phyloP scores from a whole-genome alignment of 2,329 filamentous ascomycete species.

The Teratosphaeria destructans region DNA sequence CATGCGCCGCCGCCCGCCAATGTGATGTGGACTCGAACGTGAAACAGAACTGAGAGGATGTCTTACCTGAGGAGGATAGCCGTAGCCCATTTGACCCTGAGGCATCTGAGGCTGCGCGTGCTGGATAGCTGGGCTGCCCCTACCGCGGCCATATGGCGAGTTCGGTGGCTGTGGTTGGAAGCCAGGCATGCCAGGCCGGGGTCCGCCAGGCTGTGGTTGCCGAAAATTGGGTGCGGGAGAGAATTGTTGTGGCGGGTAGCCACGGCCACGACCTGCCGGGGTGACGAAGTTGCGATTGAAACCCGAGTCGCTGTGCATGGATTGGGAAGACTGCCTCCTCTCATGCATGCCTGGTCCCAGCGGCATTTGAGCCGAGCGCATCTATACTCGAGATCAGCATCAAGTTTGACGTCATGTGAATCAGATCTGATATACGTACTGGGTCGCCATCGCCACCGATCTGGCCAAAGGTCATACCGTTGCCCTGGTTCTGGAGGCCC shows the following conservation, averaged over 20 bases:
- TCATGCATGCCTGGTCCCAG: slow-evolving; percentile 57
- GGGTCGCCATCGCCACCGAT: slow-evolving; percentile 64
- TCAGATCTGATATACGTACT: slow-evolving; percentile 44
- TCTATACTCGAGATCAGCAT: slow-evolving; percentile 11
- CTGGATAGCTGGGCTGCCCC: slow-evolving; percentile 47
- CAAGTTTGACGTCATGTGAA: slow-evolving; percentile 1
- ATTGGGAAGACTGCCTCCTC: slow-evolving; percentile 78
- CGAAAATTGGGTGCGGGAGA: slow-evolving; percentile 47
- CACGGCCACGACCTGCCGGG: slow-evolving; percentile 41
- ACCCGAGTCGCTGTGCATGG: slow-evolving; percentile 62
- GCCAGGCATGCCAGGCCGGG: slow-evolving; percentile 40
- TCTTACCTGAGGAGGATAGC: slow-evolving; percentile 11
- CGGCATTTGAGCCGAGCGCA: slow-evolving; percentile 11
- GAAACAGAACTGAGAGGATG: neutral
- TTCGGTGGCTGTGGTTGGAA: slow-evolving; percentile 17
- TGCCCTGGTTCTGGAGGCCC: slow-evolving; percentile 57
- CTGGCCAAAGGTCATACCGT: slow-evolving; percentile 71
- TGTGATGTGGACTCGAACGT: neutral
- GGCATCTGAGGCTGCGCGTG: slow-evolving; percentile 58
- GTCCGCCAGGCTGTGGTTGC: slow-evolving; percentile 40
- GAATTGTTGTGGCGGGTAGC: slow-evolving; percentile 42
- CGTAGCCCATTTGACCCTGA: slow-evolving; percentile 49
- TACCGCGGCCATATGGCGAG: slow-evolving; percentile 42
- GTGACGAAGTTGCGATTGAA: slow-evolving; percentile 27
- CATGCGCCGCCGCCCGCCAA: neutral